A percentile compares a stretch with the other conserved stretches of the same genome.
These are phyloP conservation scores for Xylariomycetidae sp. DNA, from an alignment of 2,329 filamentous ascomycete species.

Conservation along the genomic window DNA sequence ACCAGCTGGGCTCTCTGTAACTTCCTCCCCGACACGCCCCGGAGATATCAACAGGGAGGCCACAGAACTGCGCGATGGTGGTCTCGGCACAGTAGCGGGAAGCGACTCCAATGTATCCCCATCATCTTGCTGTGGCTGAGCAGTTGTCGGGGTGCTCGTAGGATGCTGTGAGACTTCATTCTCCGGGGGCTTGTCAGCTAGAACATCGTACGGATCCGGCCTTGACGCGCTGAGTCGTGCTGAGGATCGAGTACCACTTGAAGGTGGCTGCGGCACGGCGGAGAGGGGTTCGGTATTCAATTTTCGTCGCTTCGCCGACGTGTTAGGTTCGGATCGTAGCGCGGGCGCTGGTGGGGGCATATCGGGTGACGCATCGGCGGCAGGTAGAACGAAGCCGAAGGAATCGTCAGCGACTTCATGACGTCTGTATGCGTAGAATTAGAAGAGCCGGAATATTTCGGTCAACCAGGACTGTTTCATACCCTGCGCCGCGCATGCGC, in stretches of 20 bases:
- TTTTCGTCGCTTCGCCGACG: slow-evolving; percentile 43
- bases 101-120: slow-evolving; percentile 12
- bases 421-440: slow-evolving; percentile 31
- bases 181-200: too few relatives aligned
- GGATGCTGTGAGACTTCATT: too few relatives aligned
- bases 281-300: slow-evolving; percentile 21
- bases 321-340: slow-evolving; percentile 39
- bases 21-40: slow-evolving; percentile 33
- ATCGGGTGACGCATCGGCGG: slow-evolving; percentile 18
- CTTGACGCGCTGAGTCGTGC: slow-evolving; percentile 12
- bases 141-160: too few relatives aligned
- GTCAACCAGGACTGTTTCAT: too few relatives aligned
- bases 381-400: slow-evolving; percentile 49
- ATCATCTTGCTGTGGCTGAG: slow-evolving; percentile 3
- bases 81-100: slow-evolving; percentile 12
- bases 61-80: slow-evolving; percentile 13
- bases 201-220: slow-evolving; percentile 14
- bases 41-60: slow-evolving; percentile 14
- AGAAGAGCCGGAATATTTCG: slow-evolving; percentile 8
- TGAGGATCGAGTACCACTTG: slow-evolving; percentile 15
- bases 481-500: slow-evolving; percentile 62
- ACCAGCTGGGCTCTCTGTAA: slow-evolving; percentile 48
- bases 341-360: slow-evolving; percentile 18
- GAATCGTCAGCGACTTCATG: slow-evolving; percentile 57
- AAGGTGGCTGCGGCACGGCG: slow-evolving; percentile 11